Evolutionary conservation across 805 yeast species (phyloP), one percentile per base, ranked within the genome.

Genomic region (Ogataea trehalophila): DNA sequence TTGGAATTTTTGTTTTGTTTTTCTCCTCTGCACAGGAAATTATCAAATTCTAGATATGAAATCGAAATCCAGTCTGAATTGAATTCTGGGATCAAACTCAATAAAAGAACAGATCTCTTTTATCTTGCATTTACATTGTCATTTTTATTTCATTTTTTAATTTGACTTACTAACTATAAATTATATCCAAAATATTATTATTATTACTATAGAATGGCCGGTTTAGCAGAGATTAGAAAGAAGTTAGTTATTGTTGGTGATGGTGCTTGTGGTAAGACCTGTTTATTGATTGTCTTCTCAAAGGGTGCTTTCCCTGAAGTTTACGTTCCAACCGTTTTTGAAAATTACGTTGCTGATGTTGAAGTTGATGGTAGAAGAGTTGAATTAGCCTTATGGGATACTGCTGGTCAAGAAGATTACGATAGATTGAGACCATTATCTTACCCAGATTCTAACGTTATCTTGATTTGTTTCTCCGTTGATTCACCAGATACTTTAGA

Each of bases 351-450:
- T 60, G 95, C 97, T 41, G 97, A 90, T 68, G 97, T 92, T 49
- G 96, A 82, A 64, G 85, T 85, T 49, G 92, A 86, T 61, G 95
- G 95, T 43, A 86, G 92, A 70, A 80, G 87, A 66, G 97, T 92
- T 49, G 96, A 91, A 68, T 75, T 90, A 69, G 96, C 96, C 7
- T 75, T 90, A 57, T 90, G 97, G 97, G 97, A 90, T 89, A 90
- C 97, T 58, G 96, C 97, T 47, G 97, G 97, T 56, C 97, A 90
- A 79, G 97, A 90, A 76, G 97, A 91, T 74, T 90, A 90, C 67
- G 96, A 89, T 70, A 86, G 96, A 70, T 75, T 88, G 59, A 85
- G 96, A 72, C 96, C 96, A 39, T 74, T 88, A 55, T 84, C 92
- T 14, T 90, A 90, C 70, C 96, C 96, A 52, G 96, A 90, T 67